phyloP scores from a whole-genome alignment of 2,329 filamentous ascomycete species.

The Drechmeria coniospora region DNA sequence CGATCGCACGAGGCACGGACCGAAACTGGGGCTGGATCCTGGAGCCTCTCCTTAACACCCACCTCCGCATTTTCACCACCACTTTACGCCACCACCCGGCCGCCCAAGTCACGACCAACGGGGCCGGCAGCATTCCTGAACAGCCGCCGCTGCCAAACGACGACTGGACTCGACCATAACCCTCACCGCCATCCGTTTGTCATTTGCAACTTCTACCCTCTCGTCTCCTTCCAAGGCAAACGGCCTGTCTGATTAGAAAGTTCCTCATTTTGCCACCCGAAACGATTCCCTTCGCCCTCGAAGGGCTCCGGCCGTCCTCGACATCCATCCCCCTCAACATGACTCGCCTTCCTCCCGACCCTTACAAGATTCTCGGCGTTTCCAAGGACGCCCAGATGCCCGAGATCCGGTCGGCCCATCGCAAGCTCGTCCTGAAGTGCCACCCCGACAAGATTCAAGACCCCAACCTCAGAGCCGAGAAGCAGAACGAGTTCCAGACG shows the following conservation, averaged over 20 bases:
- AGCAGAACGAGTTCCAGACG: slow-evolving; percentile 77
- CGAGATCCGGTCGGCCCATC: slow-evolving; percentile 65
- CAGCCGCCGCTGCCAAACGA: no score
- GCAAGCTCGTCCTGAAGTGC: slow-evolving; percentile 74
- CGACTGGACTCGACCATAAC: no score
- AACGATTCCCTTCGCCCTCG: slow-evolving; percentile 3
- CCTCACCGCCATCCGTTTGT: neutral
- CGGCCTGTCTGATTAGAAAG: neutral
- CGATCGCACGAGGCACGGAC: slow-evolving; percentile 1
- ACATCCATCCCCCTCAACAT: slow-evolving; percentile 22
- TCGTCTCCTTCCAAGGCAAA: neutral
- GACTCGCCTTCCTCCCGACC: slow-evolving; percentile 49
- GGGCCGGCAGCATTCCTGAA: no score
- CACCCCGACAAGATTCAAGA: slow-evolving; percentile 87
- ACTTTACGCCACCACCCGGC: neutral
- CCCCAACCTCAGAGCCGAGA: slow-evolving; percentile 56
- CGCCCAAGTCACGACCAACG: neutral
- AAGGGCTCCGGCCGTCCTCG: slow-evolving; percentile 1
- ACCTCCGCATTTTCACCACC: neutral
- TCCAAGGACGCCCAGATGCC: slow-evolving; percentile 51
- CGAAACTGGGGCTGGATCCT: no score
- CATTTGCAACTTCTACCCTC: neutral
- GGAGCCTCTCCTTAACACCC: slow-evolving; percentile 1
- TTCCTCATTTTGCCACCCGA: slow-evolving; percentile 1
- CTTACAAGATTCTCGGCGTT: slow-evolving; percentile 64